phyloP scores from a whole-genome alignment of 2,329 filamentous ascomycete species.

The Aureobasidium sp. region DNA sequence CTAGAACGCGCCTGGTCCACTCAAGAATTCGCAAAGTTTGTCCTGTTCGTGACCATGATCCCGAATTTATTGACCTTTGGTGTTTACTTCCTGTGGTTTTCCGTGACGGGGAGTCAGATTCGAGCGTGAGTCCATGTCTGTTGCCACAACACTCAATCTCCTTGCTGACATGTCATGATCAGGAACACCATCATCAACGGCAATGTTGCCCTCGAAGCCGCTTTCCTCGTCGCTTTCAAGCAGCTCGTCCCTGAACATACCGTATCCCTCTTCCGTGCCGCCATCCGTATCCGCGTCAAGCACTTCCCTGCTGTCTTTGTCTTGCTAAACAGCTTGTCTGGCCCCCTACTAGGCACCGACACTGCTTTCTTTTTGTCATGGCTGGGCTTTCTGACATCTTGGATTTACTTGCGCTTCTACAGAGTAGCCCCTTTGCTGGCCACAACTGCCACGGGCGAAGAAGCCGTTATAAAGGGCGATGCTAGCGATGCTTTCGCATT shows the following conservation, averaged over 20 bases:
- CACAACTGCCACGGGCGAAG: conserved; percentile 41
- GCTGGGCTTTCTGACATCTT: conserved; percentile 77
- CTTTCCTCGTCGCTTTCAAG: conserved; percentile 94
- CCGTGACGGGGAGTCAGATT: conserved; percentile 51
- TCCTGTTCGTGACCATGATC: conserved; percentile 66
- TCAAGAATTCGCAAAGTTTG: conserved; percentile 82
- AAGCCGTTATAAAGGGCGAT: conserved; percentile 63
- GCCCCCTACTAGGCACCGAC: conserved; percentile 57
- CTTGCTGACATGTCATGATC: conserved; percentile 3
- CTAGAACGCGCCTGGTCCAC: conserved; percentile 94
- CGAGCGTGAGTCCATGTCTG: conserved; percentile 9
- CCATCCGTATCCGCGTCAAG: conserved; percentile 81
- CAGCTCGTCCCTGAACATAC: conserved; percentile 97
- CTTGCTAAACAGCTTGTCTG: conserved; percentile 60
- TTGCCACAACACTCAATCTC: background rate
- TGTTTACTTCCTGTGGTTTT: conserved; percentile 65
- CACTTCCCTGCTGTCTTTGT: conserved; percentile 70
- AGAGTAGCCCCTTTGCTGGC: conserved; percentile 58
- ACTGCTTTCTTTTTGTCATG: conserved; percentile 72
- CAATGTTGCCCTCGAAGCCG: conserved; percentile 80
- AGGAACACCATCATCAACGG: conserved; percentile 76
- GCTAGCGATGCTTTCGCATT: conserved; percentile 95
- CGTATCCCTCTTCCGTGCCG: conserved; percentile 81
- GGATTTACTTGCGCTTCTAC: conserved; percentile 95
- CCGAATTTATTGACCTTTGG: conserved; percentile 72